Conservation (phyloP, 78 protist species). For the Chrysochromulina parva region DNA sequence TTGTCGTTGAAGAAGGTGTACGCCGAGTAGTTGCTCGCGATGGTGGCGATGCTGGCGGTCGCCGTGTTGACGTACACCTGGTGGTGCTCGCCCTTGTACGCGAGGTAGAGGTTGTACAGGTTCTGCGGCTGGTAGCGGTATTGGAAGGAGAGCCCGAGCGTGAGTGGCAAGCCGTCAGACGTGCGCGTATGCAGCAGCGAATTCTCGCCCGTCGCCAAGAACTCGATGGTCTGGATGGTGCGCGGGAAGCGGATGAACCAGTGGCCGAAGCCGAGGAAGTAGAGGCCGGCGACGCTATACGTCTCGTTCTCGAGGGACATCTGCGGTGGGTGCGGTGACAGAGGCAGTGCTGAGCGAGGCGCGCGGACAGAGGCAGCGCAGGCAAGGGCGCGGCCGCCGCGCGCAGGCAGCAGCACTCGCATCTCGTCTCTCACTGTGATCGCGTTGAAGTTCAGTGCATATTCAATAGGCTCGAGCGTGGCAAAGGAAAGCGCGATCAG, state of each 20-base stretch:
- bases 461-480: not conserved
- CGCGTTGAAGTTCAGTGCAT: not conserved
- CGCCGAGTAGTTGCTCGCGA: conserved; percentile 18
- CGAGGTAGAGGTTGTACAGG: not conserved
- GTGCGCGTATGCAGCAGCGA: conserved; percentile 5
- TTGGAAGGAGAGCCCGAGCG: not conserved
- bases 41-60: not conserved
- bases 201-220: not conserved
- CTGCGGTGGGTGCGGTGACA: not conserved
- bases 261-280: not conserved
- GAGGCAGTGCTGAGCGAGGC: not conserved
- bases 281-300: not conserved
- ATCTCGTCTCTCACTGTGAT: not conserved
- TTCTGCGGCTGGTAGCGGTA: not conserved
- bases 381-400: not conserved
- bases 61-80: not conserved
- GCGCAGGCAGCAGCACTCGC: not conserved
- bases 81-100: not conserved
- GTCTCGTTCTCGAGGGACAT: not conserved
- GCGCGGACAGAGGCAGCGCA: not conserved
- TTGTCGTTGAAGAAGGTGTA: conserved; percentile 2
- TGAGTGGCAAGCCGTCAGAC: not conserved
- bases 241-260: not conserved
- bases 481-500: not conserved
- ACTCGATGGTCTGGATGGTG: not conserved